A percentile compares a stretch with the other conserved stretches of the same genome.
phyloP scores from a whole-genome alignment of 345 rosid species.

The Limnanthes douglasii region DNA sequence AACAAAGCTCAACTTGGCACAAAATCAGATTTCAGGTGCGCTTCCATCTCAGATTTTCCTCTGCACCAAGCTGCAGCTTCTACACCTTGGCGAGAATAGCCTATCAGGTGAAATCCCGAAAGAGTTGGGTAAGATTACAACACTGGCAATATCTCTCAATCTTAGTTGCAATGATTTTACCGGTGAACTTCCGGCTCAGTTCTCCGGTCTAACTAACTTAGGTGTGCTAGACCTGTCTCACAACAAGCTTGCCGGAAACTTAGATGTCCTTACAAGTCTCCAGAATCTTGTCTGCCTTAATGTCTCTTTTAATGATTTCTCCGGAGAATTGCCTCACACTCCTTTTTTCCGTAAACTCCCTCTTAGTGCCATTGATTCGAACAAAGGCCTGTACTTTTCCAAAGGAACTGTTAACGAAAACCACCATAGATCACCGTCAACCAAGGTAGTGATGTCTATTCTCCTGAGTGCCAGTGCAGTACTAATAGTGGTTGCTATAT shows the following conservation, averaged over 20 bases:
- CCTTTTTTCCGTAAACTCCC: constrained; percentile 75
- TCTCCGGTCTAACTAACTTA: constrained; percentile 60
- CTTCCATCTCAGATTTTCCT: constrained; percentile 59
- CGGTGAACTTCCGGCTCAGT: constrained; percentile 53
- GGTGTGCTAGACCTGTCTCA: constrained; percentile 73
- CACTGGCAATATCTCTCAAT: constrained; percentile 75
- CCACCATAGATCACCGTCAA: constrained; percentile 29
- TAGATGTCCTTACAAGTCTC: constrained; percentile 43
- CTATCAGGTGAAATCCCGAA: constrained; percentile 72
- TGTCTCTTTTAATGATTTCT: constrained; percentile 81
- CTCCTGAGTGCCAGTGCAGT: constrained; percentile 53
- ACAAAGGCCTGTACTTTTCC: constrained; percentile 46
- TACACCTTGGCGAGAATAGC: constrained; percentile 53
- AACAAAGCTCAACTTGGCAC: constrained; percentile 62
- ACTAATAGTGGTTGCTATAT: constrained; percentile 41
- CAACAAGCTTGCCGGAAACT: constrained; percentile 51
- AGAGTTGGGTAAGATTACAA: constrained; percentile 56
- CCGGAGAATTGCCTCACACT: constrained; percentile 74
- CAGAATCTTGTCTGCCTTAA: constrained; percentile 87
- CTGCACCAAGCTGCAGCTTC: constrained; percentile 59
- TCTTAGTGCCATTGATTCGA: constrained; percentile 50
- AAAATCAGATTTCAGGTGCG: constrained; percentile 49
- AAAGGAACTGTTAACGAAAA: constrained; percentile 28
- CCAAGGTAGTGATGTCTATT: constrained; percentile 41
- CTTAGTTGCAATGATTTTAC: constrained; percentile 68